Percentiles rank a stretch among this genome's conserved stretches.
Conservation (phyloP, 352 stramenopile genomes). For the Pelagophyceae sp. region DNA sequence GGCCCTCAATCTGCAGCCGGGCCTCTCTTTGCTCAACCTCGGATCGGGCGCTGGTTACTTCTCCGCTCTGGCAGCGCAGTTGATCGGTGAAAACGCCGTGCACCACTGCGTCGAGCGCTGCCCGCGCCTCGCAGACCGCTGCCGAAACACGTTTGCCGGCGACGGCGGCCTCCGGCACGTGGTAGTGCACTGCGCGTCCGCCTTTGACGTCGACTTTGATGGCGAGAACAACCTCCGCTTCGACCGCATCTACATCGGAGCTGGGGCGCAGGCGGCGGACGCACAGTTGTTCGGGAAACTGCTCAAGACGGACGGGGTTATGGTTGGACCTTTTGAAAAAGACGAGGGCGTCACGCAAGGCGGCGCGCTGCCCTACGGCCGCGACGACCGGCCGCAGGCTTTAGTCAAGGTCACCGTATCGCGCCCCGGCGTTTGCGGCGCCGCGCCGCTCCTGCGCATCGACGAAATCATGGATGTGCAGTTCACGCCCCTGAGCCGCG, state of each 20-base stretch:
- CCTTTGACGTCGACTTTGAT: conserved; percentile 1
- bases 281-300: not conserved
- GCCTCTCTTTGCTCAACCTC: conserved; percentile 5
- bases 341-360: no score
- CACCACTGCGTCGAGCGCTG: conserved; percentile 1
- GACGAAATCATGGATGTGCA: not conserved
- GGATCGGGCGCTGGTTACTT: conserved; percentile 6
- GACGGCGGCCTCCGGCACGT: not conserved
- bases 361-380: not conserved
- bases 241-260: conserved; percentile 13
- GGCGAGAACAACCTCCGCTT: not conserved
- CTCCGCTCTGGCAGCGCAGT: not conserved
- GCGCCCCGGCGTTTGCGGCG: not conserved
- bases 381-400: not conserved
- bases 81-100: not conserved
- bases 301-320: not conserved
- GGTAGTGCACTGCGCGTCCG: not conserved
- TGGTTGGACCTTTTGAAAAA: not conserved
- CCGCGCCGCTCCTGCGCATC: not conserved
- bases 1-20: not conserved
- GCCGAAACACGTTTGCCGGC: not conserved
- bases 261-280: not conserved
- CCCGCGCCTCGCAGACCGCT: not conserved
- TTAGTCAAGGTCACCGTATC: not conserved
- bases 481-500: not conserved